Conservation (phyloP, 495 filamentous ascomycete genomes). For the Clohesyomyces aquaticus region DNA sequence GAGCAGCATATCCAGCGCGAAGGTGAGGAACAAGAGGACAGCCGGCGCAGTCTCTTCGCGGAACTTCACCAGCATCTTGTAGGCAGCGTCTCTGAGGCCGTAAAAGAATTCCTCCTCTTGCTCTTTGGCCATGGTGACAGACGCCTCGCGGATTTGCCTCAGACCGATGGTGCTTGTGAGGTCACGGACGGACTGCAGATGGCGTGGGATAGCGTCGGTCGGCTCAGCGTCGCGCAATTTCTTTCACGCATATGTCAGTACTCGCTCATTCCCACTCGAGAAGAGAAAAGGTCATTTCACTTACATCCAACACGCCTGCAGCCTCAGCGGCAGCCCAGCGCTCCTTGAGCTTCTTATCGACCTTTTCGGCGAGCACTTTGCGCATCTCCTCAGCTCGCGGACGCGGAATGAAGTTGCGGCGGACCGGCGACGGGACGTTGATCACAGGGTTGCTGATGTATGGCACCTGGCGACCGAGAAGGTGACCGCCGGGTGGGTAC, state of each 20-base stretch:
- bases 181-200: not conserved
- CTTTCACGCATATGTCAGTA: too few species aligned
- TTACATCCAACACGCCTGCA: not conserved
- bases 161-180: not conserved
- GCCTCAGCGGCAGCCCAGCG: not conserved
- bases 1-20: not conserved
- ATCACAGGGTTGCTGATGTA: not conserved
- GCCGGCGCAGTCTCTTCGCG: not conserved
- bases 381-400: conserved; percentile 7
- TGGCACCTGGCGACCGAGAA: conserved; percentile 3
- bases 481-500: not conserved
- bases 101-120: not conserved
- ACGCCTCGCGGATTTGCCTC: too few species aligned
- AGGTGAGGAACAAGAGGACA: not conserved
- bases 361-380: too few species aligned
- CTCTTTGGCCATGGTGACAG: not conserved
- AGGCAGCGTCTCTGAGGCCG: not conserved
- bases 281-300: too few species aligned
- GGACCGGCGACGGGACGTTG: not conserved
- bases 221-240: not conserved
- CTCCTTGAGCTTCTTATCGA: conserved; percentile 10
- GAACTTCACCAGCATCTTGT: not conserved
- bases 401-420: conserved; percentile 9
- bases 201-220: not conserved
- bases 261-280: too few species aligned